phyloP scores from a whole-genome alignment of 169 alveolate species.

The Plasmodium chabaudi region DNA sequence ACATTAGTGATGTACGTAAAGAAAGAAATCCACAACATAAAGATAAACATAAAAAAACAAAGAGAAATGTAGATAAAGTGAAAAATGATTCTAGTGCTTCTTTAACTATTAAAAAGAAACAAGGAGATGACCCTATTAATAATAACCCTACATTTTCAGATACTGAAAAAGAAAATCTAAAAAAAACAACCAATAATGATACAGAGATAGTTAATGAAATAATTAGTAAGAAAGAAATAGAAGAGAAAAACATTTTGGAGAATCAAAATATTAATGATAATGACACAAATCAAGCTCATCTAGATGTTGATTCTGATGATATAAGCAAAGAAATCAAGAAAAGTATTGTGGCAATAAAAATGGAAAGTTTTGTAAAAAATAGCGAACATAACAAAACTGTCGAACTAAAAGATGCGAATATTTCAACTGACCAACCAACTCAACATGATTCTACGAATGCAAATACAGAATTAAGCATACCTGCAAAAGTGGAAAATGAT shows the following conservation, averaged over 20 bases:
- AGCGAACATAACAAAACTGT: no score
- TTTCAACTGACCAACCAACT: no score
- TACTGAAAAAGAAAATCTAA: neutral
- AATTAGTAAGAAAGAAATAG: neutral
- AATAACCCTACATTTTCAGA: neutral
- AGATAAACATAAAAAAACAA: constrained; percentile 45
- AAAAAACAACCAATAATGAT: neutral
- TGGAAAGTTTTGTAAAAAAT: neutral
- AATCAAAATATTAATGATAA: neutral
- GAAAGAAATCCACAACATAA: constrained; percentile 42
- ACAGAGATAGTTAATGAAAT: neutral
- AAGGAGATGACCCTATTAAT: neutral
- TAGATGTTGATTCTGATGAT: neutral
- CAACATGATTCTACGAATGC: no score
- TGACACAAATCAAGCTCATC: neutral
- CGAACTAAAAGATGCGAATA: no score
- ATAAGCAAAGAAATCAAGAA: constrained; percentile 3
- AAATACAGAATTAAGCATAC: no score
- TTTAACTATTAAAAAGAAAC: constrained; percentile 11
- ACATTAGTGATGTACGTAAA: constrained; percentile 63
- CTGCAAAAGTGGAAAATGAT: no score
- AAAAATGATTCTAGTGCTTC: constrained; percentile 26
- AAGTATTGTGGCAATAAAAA: neutral
- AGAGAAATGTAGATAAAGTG: constrained; percentile 32
- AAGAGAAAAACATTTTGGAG: neutral